Conservation (phyloP, 2,329 filamentous ascomycete genomes). For the Gaeumannomyces tritici region DNA sequence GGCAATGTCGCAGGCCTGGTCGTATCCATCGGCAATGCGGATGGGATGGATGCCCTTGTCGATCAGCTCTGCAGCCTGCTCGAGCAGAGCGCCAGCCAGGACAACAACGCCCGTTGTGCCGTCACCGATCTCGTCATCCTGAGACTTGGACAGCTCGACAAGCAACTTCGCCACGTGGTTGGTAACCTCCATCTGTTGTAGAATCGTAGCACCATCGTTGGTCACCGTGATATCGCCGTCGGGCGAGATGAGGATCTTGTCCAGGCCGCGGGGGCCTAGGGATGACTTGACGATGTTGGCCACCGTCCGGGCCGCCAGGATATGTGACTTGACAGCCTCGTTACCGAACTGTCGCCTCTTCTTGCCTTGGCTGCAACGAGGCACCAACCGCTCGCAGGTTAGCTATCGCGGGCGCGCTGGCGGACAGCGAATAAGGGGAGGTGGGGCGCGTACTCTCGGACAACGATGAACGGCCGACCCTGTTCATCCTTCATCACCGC, state of each 20-base stretch:
- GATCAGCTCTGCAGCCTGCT: slow-evolving; percentile 94
- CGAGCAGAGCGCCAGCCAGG: slow-evolving; percentile 83
- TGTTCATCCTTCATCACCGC: slow-evolving; percentile 91
- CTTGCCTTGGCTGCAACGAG: slow-evolving; percentile 67
- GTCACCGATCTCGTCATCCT: slow-evolving; percentile 98
- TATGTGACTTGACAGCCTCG: slow-evolving; percentile 97
- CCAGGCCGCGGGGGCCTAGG: slow-evolving; percentile 85
- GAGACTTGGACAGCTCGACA: slow-evolving; percentile 94
- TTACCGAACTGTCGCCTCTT: slow-evolving; percentile 96
- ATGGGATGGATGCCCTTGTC: slow-evolving; percentile 99
- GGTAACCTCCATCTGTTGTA: slow-evolving; percentile 97
- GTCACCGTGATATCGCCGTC: slow-evolving; percentile 99
- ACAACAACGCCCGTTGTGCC: slow-evolving; percentile 97
- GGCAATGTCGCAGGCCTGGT: slow-evolving; percentile 94
- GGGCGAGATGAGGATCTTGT: slow-evolving; percentile 98
- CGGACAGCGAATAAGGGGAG: slow-evolving; percentile 2
- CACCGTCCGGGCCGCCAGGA: slow-evolving; percentile 90
- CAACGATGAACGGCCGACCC: slow-evolving; percentile 93
- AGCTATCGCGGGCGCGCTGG: not conserved
- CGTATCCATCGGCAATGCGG: slow-evolving; percentile 95
- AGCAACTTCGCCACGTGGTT: slow-evolving; percentile 97
- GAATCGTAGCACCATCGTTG: slow-evolving; percentile 96
- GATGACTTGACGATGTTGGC: slow-evolving; percentile 97
- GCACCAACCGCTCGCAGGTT: not conserved
- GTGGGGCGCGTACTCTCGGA: slow-evolving; percentile 71